Conservation (phyloP, 2,329 filamentous ascomycete species). For the Ophiostoma sp. region DNA sequence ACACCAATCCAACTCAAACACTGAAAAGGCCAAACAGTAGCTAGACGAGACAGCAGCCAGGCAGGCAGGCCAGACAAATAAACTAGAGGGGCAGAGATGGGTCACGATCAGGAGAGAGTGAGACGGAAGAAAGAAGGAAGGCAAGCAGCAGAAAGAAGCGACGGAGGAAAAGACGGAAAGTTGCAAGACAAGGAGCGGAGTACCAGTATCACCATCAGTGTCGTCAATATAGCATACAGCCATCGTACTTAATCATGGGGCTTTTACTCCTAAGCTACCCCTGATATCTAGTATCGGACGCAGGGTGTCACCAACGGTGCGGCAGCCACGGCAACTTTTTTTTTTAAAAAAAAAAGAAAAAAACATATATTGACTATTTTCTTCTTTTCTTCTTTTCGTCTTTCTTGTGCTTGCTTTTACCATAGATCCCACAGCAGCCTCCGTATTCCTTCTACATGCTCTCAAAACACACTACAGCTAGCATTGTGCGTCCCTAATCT, state of each 20-base stretch:
- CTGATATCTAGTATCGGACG: not conserved
- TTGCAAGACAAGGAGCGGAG: not conserved
- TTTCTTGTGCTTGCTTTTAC: no score
- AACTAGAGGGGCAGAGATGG: slow-evolving; percentile 4
- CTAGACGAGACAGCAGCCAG: not conserved
- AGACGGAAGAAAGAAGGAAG: not conserved
- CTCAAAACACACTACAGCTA: no score
- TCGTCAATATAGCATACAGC: no score
- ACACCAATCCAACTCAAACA: slow-evolving; percentile 12
- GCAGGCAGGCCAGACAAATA: not conserved
- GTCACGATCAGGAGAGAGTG: not conserved
- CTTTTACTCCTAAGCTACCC: not conserved
- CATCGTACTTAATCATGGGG: no score
- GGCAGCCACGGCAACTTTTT: not conserved
- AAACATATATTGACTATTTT: no score
- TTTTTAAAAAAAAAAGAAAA: not conserved
- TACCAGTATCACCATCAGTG: no score
- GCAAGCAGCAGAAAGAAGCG: not conserved
- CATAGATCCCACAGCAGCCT: not conserved
- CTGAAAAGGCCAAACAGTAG: slow-evolving; percentile 9
- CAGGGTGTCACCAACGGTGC: not conserved
- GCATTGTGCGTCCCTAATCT: not conserved
- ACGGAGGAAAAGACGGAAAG: not conserved
- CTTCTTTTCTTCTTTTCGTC: no score
- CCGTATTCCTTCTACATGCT: not conserved